Percentiles rank a stretch among this genome's conserved stretches.
Conservation (phyloP, 441 rosid genomes). For the Corymbia calophylla region DNA sequence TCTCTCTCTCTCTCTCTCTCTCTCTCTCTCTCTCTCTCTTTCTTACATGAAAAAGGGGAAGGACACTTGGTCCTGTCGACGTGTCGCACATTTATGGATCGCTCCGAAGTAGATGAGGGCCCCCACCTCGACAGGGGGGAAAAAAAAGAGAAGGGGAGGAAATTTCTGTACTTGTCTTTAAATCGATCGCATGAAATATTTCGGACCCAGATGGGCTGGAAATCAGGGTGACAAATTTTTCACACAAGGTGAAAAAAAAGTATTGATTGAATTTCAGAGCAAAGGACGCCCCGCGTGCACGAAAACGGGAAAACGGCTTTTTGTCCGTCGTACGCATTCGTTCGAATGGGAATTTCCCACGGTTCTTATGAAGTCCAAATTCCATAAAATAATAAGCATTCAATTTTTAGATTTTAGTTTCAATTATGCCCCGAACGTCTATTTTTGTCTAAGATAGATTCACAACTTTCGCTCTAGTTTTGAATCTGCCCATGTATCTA, state of each 20-base stretch:
- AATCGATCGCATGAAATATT: not conserved
- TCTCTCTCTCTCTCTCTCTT: not conserved
- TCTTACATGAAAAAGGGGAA: not conserved
- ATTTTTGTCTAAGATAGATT: not conserved
- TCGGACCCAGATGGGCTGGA: not conserved
- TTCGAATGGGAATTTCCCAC: not conserved
- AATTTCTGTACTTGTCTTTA: not conserved
- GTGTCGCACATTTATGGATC: not conserved
- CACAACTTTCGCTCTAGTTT: not conserved
- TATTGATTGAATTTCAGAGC: not conserved
- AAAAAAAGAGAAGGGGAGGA: not conserved
- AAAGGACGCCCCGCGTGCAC: not conserved
- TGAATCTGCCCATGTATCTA: accelerated
- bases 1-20: too few relatives aligned
- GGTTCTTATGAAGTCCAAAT: not conserved
- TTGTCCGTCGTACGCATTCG: not conserved
- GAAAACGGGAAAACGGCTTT: not conserved
- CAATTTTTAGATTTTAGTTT: not conserved
- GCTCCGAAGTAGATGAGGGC: not conserved
- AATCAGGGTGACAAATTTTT: not conserved
- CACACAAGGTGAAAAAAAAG: not conserved
- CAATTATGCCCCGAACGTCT: not conserved
- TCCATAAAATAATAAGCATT: not conserved
- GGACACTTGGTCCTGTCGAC: not conserved
- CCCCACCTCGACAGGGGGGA: not conserved